These are phyloP conservation scores for Erigeron canadensis DNA, from an alignment of 129 eudicot species.

Conservation along the genomic window DNA sequence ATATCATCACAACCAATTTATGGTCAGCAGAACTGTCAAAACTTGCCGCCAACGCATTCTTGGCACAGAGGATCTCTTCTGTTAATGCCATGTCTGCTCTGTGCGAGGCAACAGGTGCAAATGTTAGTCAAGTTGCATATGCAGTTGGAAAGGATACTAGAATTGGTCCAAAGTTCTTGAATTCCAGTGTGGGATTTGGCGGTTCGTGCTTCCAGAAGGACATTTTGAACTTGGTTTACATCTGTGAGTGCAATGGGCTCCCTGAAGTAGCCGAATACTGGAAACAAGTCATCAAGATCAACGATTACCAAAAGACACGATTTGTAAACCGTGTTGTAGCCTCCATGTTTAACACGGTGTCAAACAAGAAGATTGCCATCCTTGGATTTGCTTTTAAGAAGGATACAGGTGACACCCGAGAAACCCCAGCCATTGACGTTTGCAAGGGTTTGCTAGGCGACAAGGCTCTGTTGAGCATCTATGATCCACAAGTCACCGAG, in stretches of 20 bases:
- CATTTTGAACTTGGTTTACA: slow-evolving; percentile 76
- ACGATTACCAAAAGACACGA: slow-evolving; percentile 81
- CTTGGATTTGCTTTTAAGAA: slow-evolving; percentile 92
- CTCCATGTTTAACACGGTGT: slow-evolving; percentile 86
- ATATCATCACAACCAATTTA: slow-evolving; percentile 71
- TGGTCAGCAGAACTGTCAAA: slow-evolving; percentile 95
- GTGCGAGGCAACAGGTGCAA: slow-evolving; percentile 90
- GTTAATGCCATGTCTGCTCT: slow-evolving; percentile 93
- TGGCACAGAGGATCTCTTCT: slow-evolving; percentile 89
- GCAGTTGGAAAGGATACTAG: slow-evolving; percentile 88
- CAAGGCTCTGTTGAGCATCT: slow-evolving; percentile 78
- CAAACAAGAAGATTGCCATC: slow-evolving; percentile 77
- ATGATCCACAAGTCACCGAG: slow-evolving; percentile 87
- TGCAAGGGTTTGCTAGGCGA: slow-evolving; percentile 82
- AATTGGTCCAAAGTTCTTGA: slow-evolving; percentile 76
- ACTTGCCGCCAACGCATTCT: slow-evolving; percentile 89
- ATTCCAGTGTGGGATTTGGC: slow-evolving; percentile 85
- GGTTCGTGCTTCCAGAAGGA: slow-evolving; percentile 96
- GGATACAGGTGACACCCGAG: slow-evolving; percentile 82
- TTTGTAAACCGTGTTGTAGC: slow-evolving; percentile 93
- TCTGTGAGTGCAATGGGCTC: slow-evolving; percentile 88
- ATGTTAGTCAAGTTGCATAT: slow-evolving; percentile 66
- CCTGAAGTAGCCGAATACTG: slow-evolving; percentile 94
- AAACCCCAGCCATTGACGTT: slow-evolving; percentile 89
- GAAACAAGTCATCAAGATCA: slow-evolving; percentile 89